Evolutionary conservation across 208 protist species (phyloP), one percentile per base, ranked within the genome.

Genomic region (Crithidia sp.): DNA sequence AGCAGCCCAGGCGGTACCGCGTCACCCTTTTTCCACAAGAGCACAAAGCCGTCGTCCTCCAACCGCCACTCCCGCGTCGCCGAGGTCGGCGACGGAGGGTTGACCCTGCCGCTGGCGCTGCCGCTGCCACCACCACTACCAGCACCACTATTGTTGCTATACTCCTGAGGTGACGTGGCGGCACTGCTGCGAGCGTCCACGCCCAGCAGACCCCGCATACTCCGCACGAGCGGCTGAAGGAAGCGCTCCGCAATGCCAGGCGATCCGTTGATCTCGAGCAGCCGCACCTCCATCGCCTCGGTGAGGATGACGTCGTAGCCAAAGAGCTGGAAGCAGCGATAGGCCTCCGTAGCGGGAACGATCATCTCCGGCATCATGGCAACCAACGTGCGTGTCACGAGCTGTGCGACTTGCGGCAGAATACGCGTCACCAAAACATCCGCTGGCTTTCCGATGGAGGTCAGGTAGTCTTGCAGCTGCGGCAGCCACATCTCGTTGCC

Each of bases 201-300:
- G 58, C 55, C 81, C 17, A 92, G 58, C 52, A 89, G 58, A 7
- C 19, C 58, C 12, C 88, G 63, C 75, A 92, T 86, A 40, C 79
- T 81, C 5, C 69, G 45, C 47, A 96, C 91, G 6, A 95, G 52
- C 0, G 76, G 71, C 50, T 69, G 36, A n/a, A 96, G 74, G 44
- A 83, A 92, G 45, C 80, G 81, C 49, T 90, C 81, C 9, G 93
- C 95, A 47, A 93, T 74, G 14, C 87, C 93, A 14, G 95, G 93
- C 2, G 89, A 94, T 14, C 91, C 93, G 82, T 97, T 98, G 69
- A 97, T 95, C 90, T 97, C 92, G 37, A 96, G 82, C 56, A 98
- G 79, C 59, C 77, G 68, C 14, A 98, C 88, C 39, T 72, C 69
- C 41, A 94, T 63, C 19, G 85, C 81, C 12, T 89, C 91, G 39